phyloP scores from a whole-genome alignment of 805 yeast genomes.

The Candida parachauliodes region DNA sequence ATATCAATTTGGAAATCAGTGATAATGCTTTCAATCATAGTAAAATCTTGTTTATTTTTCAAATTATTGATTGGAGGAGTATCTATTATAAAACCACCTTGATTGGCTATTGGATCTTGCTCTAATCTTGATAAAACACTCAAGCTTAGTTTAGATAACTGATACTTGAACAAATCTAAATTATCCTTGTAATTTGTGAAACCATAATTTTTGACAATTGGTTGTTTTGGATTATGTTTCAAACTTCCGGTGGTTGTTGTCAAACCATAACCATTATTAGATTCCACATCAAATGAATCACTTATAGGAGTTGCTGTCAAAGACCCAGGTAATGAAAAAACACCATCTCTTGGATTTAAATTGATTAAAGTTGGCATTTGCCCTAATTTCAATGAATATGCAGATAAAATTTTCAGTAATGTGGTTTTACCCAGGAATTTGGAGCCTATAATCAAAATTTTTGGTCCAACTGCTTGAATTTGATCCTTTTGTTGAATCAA shows the following conservation, averaged over 20 bases:
- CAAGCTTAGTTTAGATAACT: constrained; percentile 46
- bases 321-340: constrained; percentile 77
- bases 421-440: constrained; percentile 76
- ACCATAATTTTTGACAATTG: constrained; percentile 80
- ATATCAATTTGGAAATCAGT: constrained; percentile 57
- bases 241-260: constrained; percentile 71
- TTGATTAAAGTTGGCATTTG: constrained; percentile 70
- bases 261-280: constrained; percentile 70
- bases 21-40: constrained; percentile 53
- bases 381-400: constrained; percentile 76
- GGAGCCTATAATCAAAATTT: constrained; percentile 73
- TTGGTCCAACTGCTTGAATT: constrained; percentile 35
- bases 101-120: constrained; percentile 42
- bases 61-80: constrained; percentile 53
- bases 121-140: constrained; percentile 47
- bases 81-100: constrained; percentile 67
- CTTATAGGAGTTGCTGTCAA: constrained; percentile 80
- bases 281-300: constrained; percentile 74
- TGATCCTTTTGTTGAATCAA: constrained; percentile 22
- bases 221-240: constrained; percentile 80
- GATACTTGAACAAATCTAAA: constrained; percentile 49
- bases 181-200: constrained; percentile 58
- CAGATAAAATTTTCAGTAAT: constrained; percentile 59
- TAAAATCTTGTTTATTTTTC: constrained; percentile 42
- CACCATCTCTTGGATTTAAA: constrained; percentile 70